phyloP scores from a whole-genome alignment of 108 stramenopile species.

The Nannochloropsis gaditana region DNA sequence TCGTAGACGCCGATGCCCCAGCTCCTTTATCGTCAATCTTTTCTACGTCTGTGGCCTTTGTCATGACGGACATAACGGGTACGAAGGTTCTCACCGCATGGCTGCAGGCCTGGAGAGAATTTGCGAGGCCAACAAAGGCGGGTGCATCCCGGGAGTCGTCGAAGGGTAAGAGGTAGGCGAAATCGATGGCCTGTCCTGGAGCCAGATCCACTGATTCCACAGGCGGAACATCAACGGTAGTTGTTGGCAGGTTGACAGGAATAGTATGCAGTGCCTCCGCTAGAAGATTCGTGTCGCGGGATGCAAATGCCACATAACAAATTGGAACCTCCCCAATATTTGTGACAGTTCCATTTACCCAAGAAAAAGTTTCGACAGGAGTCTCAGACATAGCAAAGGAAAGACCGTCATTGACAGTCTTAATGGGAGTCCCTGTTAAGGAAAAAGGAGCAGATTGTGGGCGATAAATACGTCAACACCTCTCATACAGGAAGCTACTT shows the following conservation, averaged over 20 bases:
- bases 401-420: no score
- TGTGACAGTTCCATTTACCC: conserved; percentile 10
- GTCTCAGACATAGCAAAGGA: background rate
- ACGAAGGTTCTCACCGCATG: background rate
- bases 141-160: background rate
- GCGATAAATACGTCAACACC: no score
- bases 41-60: background rate
- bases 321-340: background rate
- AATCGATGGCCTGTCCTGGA: background rate
- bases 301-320: conserved; percentile 4
- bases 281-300: background rate
- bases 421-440: no score
- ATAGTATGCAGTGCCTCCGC: background rate
- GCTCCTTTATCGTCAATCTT: background rate
- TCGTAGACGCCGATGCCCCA: background rate
- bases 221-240: background rate
- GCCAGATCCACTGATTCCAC: conserved; percentile 1
- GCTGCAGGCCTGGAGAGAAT: background rate
- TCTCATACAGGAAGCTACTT: no score
- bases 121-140: background rate
- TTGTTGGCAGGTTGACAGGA: background rate
- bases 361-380: background rate
- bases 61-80: background rate
- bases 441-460: no score
- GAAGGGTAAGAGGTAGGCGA: conserved; percentile 14